Percentiles rank a stretch among this genome's conserved stretches.
These are phyloP conservation scores for Triadica sebifera DNA, from an alignment of 345 rosid species.

Conservation along the genomic window DNA sequence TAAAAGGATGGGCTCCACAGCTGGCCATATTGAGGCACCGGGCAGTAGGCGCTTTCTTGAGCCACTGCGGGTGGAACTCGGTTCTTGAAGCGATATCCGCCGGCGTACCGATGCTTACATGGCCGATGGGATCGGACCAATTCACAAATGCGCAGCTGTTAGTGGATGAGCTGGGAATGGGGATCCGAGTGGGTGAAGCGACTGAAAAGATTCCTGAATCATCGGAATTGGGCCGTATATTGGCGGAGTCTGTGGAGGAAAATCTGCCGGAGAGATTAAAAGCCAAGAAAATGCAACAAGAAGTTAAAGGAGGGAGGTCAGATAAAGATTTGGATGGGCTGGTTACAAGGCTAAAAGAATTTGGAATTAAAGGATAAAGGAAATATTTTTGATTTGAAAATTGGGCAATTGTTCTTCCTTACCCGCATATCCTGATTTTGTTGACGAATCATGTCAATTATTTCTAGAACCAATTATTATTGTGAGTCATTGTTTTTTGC, in stretches of 20 bases:
- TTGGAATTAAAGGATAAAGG: background rate
- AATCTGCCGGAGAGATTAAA: conserved; percentile 23
- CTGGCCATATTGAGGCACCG: conserved; percentile 39
- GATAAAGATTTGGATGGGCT: conserved; percentile 43
- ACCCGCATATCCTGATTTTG: too few species aligned
- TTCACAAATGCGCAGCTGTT: conserved; percentile 40
- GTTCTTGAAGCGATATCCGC: conserved; percentile 45
- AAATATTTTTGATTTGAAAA: too few species aligned
- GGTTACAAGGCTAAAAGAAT: conserved; percentile 10
- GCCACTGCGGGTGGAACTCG: conserved; percentile 74
- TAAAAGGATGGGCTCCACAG: conserved; percentile 60
- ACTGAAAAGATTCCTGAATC: conserved; percentile 32
- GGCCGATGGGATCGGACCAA: conserved; percentile 69
- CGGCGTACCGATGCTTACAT: conserved; percentile 54
- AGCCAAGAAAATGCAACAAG: conserved; percentile 32
- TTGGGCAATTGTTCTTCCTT: too few species aligned
- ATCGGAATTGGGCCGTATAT: conserved; percentile 26
- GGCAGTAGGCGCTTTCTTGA: conserved; percentile 54
- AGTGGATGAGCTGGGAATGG: conserved; percentile 55
- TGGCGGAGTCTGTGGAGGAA: conserved; percentile 32
- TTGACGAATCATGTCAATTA: too few species aligned
- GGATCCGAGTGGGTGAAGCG: conserved; percentile 46
- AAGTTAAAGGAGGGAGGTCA: conserved; percentile 52
- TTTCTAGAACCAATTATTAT: too few species aligned
- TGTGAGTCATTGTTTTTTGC: too few species aligned